Conservation (phyloP, 2,329 filamentous ascomycete species). For the Diaporthe eres region DNA sequence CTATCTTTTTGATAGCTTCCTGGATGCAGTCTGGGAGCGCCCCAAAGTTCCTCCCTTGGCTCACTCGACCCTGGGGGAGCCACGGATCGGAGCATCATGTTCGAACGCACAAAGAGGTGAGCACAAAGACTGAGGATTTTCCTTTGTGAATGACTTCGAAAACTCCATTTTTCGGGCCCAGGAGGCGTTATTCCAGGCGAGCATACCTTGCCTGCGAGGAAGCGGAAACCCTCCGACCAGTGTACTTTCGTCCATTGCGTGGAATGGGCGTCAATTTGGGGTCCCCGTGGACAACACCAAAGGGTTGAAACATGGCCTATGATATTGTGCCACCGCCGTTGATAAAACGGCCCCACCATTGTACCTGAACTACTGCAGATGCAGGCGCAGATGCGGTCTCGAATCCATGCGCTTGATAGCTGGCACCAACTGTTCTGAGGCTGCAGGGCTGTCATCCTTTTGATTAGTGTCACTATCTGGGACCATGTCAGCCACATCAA, state of each 20-base stretch:
- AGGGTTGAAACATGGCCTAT: constrained; percentile 40
- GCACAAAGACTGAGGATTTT: constrained; percentile 34
- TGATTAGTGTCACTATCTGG: constrained; percentile 3
- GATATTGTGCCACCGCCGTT: constrained; percentile 17
- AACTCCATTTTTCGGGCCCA: constrained; percentile 6
- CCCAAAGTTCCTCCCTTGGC: constrained; percentile 34
- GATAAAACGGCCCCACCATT: not conserved
- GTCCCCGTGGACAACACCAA: constrained; percentile 18
- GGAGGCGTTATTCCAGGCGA: constrained; percentile 20
- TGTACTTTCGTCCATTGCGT: constrained; percentile 33
- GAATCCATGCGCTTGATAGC: not conserved
- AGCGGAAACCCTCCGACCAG: constrained; percentile 28
- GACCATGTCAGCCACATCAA: constrained; percentile 4
- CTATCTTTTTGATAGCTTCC: constrained; percentile 29
- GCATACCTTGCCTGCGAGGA: constrained; percentile 10
- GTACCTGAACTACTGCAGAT: constrained; percentile 36
- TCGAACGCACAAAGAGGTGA: constrained; percentile 33
- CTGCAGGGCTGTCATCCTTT: constrained; percentile 18
- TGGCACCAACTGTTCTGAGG: not conserved
- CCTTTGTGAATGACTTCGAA: constrained; percentile 34
- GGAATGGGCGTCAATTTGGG: constrained; percentile 22
- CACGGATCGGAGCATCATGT: constrained; percentile 24
- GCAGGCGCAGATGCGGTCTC: constrained; percentile 16
- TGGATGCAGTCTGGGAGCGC: constrained; percentile 11
- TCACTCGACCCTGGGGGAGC: constrained; percentile 12